Evolutionary conservation across 305 asterid species (phyloP).

Genomic region (Fraxinus albicans): DNA sequence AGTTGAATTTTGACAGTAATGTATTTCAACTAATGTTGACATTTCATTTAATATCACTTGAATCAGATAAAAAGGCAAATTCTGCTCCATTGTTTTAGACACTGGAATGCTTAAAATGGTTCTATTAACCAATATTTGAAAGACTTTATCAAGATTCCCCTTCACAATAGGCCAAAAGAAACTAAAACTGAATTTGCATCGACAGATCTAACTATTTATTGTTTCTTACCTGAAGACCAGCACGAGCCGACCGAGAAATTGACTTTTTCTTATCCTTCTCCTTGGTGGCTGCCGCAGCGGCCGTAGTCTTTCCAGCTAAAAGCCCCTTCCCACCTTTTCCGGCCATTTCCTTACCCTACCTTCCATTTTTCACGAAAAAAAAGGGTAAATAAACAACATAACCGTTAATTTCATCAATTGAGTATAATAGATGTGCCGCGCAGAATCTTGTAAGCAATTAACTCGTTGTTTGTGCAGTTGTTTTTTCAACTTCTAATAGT

Average conservation of each 20-base stretch:
- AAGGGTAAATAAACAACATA: not conserved
- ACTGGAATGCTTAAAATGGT: not conserved
- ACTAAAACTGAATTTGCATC: not conserved
- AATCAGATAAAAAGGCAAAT: not conserved
- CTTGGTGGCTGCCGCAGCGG: constrained; percentile 79
- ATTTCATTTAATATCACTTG: too few relatives aligned
- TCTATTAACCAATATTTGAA: not conserved
- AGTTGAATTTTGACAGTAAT: too few relatives aligned
- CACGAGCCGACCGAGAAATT: constrained; percentile 82
- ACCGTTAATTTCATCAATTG: not conserved
- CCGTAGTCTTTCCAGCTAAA: constrained; percentile 85
- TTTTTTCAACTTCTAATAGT: not conserved
- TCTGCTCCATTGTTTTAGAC: not conserved
- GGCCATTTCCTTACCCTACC: not conserved
- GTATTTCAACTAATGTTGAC: not conserved
- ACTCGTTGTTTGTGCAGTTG: not conserved
- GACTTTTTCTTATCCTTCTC: constrained; percentile 75
- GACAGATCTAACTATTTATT: not conserved
- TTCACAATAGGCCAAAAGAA: not conserved
- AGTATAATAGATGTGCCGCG: not conserved
- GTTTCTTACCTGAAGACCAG: constrained; percentile 76
- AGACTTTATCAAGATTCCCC: not conserved
- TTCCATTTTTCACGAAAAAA: not conserved
- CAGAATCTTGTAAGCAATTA: not conserved
- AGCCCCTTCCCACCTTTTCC: constrained; percentile 43